phyloP scores from a whole-genome alignment of 192 early-diverging fungal species.

The Kappamyces sp. region DNA sequence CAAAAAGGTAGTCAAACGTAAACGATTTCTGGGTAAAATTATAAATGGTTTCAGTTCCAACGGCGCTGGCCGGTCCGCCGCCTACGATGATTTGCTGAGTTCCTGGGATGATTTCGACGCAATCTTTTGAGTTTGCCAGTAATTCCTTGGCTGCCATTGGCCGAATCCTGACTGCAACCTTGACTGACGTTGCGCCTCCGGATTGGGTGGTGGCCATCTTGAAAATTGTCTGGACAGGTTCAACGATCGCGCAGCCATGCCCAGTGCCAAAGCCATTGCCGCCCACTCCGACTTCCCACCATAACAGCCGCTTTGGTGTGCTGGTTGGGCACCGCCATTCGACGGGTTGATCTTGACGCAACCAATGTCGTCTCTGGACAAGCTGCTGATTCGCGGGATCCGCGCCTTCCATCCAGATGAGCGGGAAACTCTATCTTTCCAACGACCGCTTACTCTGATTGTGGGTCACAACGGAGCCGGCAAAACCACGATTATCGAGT shows the following conservation, averaged over 20 bases:
- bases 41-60: conserved; percentile 5
- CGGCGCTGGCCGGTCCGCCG: conserved; percentile 8
- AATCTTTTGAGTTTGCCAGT: conserved; percentile 54
- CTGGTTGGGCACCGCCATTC: too few relatives aligned
- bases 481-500: conserved; percentile 98
- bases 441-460: not conserved
- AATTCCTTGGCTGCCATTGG: conserved; percentile 71
- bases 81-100: conserved; percentile 22
- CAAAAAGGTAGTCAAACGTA: conserved; percentile 60
- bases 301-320: too few relatives aligned
- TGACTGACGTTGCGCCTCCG: conserved; percentile 31
- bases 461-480: conserved; percentile 94
- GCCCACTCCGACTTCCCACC: too few relatives aligned
- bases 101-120: conserved; percentile 25
- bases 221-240: too few relatives aligned
- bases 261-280: too few relatives aligned
- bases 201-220: too few relatives aligned
- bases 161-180: conserved; percentile 74
- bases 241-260: too few relatives aligned
- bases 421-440: not conserved
- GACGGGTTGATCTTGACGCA: too few relatives aligned
- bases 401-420: not conserved
- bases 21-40: conserved; percentile 26
- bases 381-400: conserved; percentile 6
- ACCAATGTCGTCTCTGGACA: conserved; percentile 5